These are phyloP conservation scores for Yarrowia hollandica DNA, from an alignment of 805 yeast genomes.

Conservation along the genomic window DNA sequence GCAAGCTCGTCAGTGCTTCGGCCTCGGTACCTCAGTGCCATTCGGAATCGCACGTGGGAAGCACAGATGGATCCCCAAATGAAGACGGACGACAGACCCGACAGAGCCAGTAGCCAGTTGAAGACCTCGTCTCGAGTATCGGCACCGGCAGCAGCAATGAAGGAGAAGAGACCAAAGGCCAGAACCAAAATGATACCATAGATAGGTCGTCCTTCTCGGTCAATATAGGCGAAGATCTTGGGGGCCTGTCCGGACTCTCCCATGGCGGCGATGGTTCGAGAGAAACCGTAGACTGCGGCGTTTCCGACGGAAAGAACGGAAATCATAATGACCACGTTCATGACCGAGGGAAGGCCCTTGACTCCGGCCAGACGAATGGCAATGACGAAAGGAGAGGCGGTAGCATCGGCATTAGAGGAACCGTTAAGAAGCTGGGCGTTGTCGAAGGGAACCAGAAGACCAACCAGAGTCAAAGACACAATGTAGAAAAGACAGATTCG, in stretches of 20 bases:
- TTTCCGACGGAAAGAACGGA: slow-evolving; percentile 73
- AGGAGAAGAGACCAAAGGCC: slow-evolving; percentile 52
- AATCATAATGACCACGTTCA: slow-evolving; percentile 67
- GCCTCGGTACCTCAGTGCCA: slow-evolving; percentile 55
- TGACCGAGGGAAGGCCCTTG: slow-evolving; percentile 62
- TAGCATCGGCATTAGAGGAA: slow-evolving; percentile 59
- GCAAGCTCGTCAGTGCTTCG: slow-evolving; percentile 60
- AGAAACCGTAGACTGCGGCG: slow-evolving; percentile 64
- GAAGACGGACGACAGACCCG: slow-evolving; percentile 70
- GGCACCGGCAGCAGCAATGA: slow-evolving; percentile 53
- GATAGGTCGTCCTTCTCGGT: slow-evolving; percentile 69
- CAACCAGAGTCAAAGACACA: slow-evolving; percentile 53
- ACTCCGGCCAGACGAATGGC: slow-evolving; percentile 66
- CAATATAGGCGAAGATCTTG: slow-evolving; percentile 58
- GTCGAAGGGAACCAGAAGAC: slow-evolving; percentile 65
- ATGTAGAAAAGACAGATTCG: slow-evolving; percentile 70
- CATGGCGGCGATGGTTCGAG: slow-evolving; percentile 65
- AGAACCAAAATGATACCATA: slow-evolving; percentile 53
- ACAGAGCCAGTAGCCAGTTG: slow-evolving; percentile 69
- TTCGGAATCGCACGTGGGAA: slow-evolving; percentile 62
- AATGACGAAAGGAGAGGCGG: slow-evolving; percentile 71
- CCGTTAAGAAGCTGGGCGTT: slow-evolving; percentile 52
- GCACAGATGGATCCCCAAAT: slow-evolving; percentile 74
- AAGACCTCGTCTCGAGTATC: slow-evolving; percentile 55
- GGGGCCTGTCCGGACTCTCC: slow-evolving; percentile 68